Percentiles rank a stretch among this genome's conserved stretches.
Evolutionary conservation across 1,284 basidiomycete species (phyloP).

Genomic region (Coriolopsis trogii): DNA sequence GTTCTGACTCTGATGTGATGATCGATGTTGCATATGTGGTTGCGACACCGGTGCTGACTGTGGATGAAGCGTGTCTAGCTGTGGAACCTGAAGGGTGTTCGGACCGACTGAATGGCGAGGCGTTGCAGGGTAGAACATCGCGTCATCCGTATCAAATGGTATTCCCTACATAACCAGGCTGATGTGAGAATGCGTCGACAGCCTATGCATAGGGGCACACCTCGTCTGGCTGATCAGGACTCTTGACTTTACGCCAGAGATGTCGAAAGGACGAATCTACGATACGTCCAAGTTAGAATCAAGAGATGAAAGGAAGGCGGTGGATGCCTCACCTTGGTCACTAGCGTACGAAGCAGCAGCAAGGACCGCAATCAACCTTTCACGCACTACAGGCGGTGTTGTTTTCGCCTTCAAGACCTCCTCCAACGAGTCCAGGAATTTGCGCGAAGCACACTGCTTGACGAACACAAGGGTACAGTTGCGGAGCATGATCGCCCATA

Average conservation of each 20-base stretch:
- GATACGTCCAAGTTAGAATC: background rate
- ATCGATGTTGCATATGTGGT: background rate
- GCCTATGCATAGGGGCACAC: too few relatives aligned
- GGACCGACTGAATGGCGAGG: constrained; percentile 25
- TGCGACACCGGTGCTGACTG: constrained; percentile 7
- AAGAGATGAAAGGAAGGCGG: background rate
- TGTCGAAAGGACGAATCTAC: constrained; percentile 58
- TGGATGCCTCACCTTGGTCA: constrained; percentile 42
- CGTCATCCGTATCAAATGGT: constrained; percentile 73
- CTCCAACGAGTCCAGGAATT: constrained; percentile 75
- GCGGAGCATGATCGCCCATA: constrained; percentile 85
- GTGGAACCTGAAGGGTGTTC: constrained; percentile 13
- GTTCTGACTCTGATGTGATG: background rate
- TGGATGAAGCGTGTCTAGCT: constrained; percentile 7
- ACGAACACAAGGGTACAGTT: constrained; percentile 71
- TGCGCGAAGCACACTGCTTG: constrained; percentile 68
- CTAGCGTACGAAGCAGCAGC: constrained; percentile 72
- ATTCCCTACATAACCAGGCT: constrained; percentile 63
- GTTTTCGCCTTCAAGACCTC: constrained; percentile 60
- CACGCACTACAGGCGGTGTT: constrained; percentile 73
- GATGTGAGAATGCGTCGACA: too few relatives aligned
- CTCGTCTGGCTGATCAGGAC: constrained; percentile 70
- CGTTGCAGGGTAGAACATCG: constrained; percentile 73
- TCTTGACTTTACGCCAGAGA: constrained; percentile 72
- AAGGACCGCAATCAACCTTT: constrained; percentile 70